phyloP scores from a whole-genome alignment of 345 rosid species.

The Diplotaxis tenuifolia region DNA sequence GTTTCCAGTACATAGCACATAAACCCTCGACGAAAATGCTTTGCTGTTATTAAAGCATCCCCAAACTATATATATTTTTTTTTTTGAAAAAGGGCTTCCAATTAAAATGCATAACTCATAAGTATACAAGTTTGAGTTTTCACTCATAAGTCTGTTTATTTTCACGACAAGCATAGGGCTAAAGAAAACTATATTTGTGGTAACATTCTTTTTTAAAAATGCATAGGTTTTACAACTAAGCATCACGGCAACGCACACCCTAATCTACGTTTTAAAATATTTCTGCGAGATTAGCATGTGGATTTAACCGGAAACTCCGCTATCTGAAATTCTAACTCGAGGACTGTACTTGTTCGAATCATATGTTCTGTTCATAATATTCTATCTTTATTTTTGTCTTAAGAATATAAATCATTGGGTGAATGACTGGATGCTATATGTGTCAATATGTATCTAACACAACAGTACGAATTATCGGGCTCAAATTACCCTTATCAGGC shows the following conservation, averaged over 20 bases:
- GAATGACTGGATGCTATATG: not conserved
- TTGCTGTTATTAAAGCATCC: not conserved
- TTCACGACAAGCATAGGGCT: no score
- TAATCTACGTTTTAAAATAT: constrained; percentile 20
- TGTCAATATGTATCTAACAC: not conserved
- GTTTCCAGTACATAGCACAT: not conserved
- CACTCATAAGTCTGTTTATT: no score
- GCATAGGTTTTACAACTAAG: constrained; percentile 26
- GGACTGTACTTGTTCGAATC: constrained; percentile 20
- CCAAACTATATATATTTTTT: not conserved
- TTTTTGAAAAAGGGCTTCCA: no score
- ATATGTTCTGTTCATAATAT: constrained; percentile 9
- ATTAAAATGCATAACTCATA: no score
- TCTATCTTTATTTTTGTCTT: not conserved
- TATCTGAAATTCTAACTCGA: constrained; percentile 41
- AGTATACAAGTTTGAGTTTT: no score
- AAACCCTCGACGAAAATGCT: not conserved
- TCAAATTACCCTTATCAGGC: not conserved
- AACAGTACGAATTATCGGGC: not conserved
- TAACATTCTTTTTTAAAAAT: not conserved
- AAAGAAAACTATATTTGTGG: no score
- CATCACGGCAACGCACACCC: constrained; percentile 18
- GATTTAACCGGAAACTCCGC: constrained; percentile 45
- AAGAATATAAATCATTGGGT: not conserved
- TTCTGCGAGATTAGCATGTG: constrained; percentile 42